Percentiles rank a stretch among this genome's conserved stretches.
phyloP scores from a whole-genome alignment of 2,329 filamentous ascomycete genomes.

The Fusarium solani-melongenae region DNA sequence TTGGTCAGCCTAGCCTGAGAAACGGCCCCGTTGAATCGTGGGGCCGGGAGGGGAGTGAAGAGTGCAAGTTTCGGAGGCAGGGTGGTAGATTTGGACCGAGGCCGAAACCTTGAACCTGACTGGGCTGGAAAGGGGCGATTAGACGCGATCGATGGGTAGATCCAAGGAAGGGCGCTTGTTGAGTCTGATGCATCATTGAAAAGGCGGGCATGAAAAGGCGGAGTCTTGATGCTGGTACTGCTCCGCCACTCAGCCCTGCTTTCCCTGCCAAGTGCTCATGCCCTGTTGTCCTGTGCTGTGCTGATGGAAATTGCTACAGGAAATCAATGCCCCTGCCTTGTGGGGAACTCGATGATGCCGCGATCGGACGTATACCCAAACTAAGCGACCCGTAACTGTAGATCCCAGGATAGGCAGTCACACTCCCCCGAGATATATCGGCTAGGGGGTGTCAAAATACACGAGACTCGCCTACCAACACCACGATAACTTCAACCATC shows the following conservation, averaged over 20 bases:
- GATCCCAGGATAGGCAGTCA: background rate
- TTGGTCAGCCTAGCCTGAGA: background rate
- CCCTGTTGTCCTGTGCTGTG: background rate
- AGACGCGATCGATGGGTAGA: background rate
- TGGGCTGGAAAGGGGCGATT: background rate
- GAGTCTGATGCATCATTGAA: background rate
- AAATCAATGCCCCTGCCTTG: background rate
- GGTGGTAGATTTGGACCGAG: background rate
- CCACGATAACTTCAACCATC: too few species aligned
- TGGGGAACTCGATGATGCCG: background rate
- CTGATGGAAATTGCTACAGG: background rate
- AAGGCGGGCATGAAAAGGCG: background rate
- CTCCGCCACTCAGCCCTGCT: background rate
- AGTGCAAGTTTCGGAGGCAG: background rate
- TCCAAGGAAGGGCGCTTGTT: background rate
- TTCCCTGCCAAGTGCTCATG: background rate
- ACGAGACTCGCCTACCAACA: too few species aligned
- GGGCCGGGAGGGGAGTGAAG: background rate
- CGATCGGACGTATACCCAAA: background rate
- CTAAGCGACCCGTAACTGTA: background rate
- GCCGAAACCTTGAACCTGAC: background rate
- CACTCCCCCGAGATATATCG: background rate
- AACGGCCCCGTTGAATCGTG: background rate
- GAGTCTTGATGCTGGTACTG: background rate
- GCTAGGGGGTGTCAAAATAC: too few species aligned